Conservation (phyloP, 2,329 filamentous ascomycete species). For the Daldinia sp. region DNA sequence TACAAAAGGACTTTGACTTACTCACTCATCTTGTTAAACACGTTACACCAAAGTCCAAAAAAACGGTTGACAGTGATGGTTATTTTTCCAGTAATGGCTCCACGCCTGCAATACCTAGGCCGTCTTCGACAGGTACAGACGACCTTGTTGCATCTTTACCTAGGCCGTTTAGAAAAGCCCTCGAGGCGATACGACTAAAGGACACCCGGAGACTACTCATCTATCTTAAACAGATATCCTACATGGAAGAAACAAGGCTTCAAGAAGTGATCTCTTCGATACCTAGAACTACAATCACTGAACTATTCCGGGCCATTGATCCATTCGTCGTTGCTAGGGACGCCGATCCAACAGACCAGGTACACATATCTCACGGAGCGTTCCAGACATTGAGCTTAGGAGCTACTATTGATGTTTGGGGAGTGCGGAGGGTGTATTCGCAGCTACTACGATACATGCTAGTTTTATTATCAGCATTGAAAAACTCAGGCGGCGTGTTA, state of each 20-base stretch:
- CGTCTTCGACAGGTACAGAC: not conserved
- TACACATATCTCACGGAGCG: conserved; percentile 57
- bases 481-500: conserved; percentile 47
- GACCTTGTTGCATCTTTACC: not conserved
- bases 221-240: conserved; percentile 40
- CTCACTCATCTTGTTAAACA: conserved; percentile 32
- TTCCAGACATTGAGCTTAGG: conserved; percentile 55
- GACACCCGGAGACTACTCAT: conserved; percentile 44
- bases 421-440: conserved; percentile 59
- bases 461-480: conserved; percentile 53
- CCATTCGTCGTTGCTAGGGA: conserved; percentile 64
- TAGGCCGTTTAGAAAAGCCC: conserved; percentile 33
- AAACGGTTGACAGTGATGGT: not conserved
- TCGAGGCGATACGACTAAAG: conserved; percentile 42
- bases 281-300: conserved; percentile 69
- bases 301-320: conserved; percentile 72
- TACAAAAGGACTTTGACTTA: conserved; percentile 29
- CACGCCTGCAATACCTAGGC: not conserved
- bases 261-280: conserved; percentile 56
- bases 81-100: not conserved
- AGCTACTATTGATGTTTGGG: conserved; percentile 57
- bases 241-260: conserved; percentile 44
- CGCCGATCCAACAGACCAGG: conserved; percentile 61
- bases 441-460: conserved; percentile 54
- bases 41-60: not conserved